These are phyloP conservation scores for Penicillium macrosclerotiorum DNA, from an alignment of 495 filamentous ascomycete genomes.

Conservation along the genomic window DNA sequence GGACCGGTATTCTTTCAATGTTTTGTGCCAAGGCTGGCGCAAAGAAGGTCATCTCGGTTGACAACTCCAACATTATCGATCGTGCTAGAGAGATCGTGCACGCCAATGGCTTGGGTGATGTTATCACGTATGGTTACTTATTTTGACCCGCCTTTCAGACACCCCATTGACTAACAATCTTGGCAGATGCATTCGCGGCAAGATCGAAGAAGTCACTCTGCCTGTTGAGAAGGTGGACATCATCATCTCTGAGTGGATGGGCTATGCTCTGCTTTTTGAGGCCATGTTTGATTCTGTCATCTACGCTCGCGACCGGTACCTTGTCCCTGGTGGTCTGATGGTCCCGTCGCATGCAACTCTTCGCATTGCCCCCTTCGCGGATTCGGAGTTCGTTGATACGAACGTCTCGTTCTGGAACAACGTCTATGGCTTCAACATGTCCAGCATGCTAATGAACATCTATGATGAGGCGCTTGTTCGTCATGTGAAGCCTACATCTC, in stretches of 20 bases:
- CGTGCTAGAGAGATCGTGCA: slow-evolving; percentile 82
- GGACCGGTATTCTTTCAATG: slow-evolving; percentile 91
- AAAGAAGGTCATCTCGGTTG: slow-evolving; percentile 85
- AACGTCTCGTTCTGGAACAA: slow-evolving; percentile 69
- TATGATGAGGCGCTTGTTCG: slow-evolving; percentile 61
- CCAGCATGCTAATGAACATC: slow-evolving; percentile 54
- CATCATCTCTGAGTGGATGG: slow-evolving; percentile 98
- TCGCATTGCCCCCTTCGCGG: slow-evolving; percentile 79
- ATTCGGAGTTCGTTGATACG: slow-evolving; percentile 72
- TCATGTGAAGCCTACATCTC: slow-evolving; percentile 35
- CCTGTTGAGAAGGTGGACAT: slow-evolving; percentile 86
- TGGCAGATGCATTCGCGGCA: slow-evolving; percentile 67
- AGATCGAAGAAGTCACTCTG: slow-evolving; percentile 84
- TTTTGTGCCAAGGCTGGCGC: slow-evolving; percentile 91
- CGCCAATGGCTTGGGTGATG: slow-evolving; percentile 73
- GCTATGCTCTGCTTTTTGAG: slow-evolving; percentile 90
- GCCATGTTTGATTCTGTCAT: slow-evolving; percentile 94
- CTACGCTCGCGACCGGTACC: slow-evolving; percentile 81
- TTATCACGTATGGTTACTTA: slow-evolving; percentile 61
- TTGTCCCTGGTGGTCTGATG: slow-evolving; percentile 75
- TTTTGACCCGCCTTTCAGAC: neutral
- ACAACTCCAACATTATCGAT: slow-evolving; percentile 91
- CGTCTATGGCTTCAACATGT: slow-evolving; percentile 59
- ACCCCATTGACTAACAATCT: slow-evolving; percentile 9
- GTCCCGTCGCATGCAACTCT: slow-evolving; percentile 89